These are phyloP conservation scores for Helotiales sp. DNA, from an alignment of 2,329 filamentous ascomycete species.

Conservation along the genomic window DNA sequence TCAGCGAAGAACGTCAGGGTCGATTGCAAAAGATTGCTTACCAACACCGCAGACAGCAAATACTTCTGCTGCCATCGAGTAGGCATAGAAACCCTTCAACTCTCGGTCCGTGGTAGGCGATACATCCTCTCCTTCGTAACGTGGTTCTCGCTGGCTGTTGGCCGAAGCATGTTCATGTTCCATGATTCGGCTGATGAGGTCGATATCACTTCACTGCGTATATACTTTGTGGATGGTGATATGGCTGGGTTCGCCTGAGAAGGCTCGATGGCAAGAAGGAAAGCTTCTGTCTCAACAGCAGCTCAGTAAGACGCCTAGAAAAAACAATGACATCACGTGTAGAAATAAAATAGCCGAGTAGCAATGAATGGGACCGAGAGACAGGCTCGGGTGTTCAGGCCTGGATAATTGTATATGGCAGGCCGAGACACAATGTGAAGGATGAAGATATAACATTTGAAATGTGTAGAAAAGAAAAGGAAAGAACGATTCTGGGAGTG, in stretches of 20 bases:
- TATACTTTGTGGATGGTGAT: background rate
- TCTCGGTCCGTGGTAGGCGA: constrained; percentile 82
- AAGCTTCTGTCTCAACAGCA: background rate
- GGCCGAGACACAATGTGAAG: too few species aligned
- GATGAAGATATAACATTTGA: too few species aligned
- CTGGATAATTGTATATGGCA: too few species aligned
- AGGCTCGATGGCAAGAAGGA: background rate
- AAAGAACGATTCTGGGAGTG: too few species aligned
- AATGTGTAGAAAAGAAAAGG: too few species aligned
- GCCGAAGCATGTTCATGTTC: constrained; percentile 20
- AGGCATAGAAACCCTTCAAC: constrained; percentile 90
- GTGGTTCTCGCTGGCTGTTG: constrained; percentile 36
- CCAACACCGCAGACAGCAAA: constrained; percentile 89
- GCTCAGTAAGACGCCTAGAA: too few species aligned
- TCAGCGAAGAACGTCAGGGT: background rate
- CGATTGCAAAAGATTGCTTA: constrained; percentile 42
- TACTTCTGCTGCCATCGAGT: constrained; percentile 92
- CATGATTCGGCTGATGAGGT: constrained; percentile 13
- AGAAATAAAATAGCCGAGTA: too few species aligned
- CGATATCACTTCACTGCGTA: background rate
- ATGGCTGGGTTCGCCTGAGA: background rate
- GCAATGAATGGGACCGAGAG: too few species aligned
- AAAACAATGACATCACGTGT: background rate
- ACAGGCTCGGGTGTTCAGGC: background rate
- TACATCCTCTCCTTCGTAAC: constrained; percentile 80